These are phyloP conservation scores for Tylopilus sp. DNA, from an alignment of 1,284 basidiomycete genomes.

Conservation along the genomic window DNA sequence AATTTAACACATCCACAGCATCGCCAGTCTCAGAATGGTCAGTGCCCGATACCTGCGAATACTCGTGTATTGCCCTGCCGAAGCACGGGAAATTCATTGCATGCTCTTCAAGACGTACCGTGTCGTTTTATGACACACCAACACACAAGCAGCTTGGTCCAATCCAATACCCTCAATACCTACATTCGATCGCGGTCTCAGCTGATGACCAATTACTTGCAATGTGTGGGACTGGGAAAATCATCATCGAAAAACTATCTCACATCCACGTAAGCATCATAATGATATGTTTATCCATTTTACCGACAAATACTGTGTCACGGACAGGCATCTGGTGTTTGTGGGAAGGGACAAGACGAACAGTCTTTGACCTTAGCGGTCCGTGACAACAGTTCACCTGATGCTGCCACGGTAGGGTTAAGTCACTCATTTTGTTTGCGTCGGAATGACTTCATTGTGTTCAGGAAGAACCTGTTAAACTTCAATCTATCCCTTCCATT, in stretches of 20 bases:
- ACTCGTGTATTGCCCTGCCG: background rate
- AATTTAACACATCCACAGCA: background rate
- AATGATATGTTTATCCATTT: background rate
- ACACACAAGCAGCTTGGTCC: background rate
- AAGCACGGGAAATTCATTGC: background rate
- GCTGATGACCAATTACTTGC: background rate
- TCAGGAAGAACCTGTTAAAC: background rate
- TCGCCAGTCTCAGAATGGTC: background rate
- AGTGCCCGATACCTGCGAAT: background rate
- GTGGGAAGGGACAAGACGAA: no score
- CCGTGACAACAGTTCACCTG: background rate
- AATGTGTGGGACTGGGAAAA: background rate
- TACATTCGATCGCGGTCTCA: background rate
- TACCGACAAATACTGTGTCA: background rate
- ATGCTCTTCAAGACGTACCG: background rate
- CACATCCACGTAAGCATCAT: background rate
- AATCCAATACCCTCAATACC: background rate
- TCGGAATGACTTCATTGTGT: background rate
- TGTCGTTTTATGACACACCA: background rate
- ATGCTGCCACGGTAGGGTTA: background rate
- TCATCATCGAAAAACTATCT: background rate
- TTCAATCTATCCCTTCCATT: no score
- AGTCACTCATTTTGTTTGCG: no score
- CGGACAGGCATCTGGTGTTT: background rate
- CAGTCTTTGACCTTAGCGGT: background rate